Conservation (phyloP, 2,329 filamentous ascomycete genomes). For the Sporothrix protearum region DNA sequence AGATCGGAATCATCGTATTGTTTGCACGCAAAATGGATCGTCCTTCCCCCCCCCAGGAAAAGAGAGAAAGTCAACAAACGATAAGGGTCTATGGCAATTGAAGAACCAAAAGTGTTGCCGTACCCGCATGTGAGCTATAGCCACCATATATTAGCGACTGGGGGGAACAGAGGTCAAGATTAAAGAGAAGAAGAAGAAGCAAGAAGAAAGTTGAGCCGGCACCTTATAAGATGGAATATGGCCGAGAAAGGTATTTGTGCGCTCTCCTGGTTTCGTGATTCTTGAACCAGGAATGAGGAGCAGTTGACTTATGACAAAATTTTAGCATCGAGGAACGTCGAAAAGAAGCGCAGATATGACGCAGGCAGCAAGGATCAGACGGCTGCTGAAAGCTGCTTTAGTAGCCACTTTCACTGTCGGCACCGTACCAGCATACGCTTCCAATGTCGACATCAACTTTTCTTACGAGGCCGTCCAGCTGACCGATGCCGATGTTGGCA, state of each 20-base stretch:
- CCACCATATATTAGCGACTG: neutral
- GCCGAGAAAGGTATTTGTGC: neutral
- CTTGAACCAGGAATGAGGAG: neutral
- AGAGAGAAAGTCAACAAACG: neutral
- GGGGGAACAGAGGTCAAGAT: neutral
- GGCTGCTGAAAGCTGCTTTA: neutral
- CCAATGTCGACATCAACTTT: constrained; percentile 18
- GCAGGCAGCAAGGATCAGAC: neutral
- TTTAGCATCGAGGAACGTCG: neutral
- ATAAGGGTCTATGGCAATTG: neutral
- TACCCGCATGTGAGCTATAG: neutral
- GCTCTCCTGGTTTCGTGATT: neutral
- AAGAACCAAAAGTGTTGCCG: neutral
- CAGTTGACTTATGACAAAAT: neutral
- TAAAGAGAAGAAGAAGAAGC: neutral
- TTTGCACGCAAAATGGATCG: neutral
- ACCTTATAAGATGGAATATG: neutral
- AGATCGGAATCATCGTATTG: neutral
- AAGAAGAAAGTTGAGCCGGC: neutral
- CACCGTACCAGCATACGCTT: neutral
- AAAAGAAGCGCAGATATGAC: neutral
- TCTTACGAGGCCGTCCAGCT: constrained; percentile 31
- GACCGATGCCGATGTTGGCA: constrained; percentile 34
- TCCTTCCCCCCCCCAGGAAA: neutral
- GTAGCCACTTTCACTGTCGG: neutral